Conservation (phyloP, 2,329 filamentous ascomycete genomes). For the Xylariales sp. region DNA sequence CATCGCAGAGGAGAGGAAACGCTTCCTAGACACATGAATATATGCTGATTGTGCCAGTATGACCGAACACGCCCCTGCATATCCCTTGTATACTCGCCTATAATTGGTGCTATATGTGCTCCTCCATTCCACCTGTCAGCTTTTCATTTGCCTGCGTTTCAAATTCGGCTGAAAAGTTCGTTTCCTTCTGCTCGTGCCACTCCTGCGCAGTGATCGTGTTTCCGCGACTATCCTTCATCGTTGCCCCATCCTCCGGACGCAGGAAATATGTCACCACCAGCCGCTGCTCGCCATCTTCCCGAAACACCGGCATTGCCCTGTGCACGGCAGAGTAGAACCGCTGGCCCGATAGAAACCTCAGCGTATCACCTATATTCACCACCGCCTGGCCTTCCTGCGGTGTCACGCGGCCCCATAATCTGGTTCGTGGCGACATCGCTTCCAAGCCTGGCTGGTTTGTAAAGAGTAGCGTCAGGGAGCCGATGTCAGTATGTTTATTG, state of each 20-base stretch:
- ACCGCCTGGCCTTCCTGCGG: conserved; percentile 48
- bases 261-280: conserved; percentile 58
- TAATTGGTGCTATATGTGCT: too few relatives aligned
- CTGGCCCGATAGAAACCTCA: conserved; percentile 49
- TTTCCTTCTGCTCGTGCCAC: conserved; percentile 53
- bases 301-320: conserved; percentile 50
- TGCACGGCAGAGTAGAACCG: conserved; percentile 54
- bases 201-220: conserved; percentile 47
- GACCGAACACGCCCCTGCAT: too few relatives aligned
- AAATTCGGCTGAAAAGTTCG: too few relatives aligned
- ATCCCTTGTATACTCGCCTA: too few relatives aligned
- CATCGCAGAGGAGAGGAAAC: too few relatives aligned
- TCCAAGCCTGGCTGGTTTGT: conserved; percentile 54
- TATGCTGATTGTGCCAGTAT: too few relatives aligned
- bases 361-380: conserved; percentile 55
- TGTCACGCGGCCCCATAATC: conserved; percentile 48
- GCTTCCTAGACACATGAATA: too few relatives aligned
- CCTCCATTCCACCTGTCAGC: too few relatives aligned
- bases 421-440: conserved; percentile 43
- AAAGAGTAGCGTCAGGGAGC: conserved; percentile 51
- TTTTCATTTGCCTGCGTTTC: too few relatives aligned
- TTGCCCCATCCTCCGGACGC: conserved; percentile 50
- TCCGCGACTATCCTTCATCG: conserved; percentile 52
- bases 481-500: conserved; percentile 55
- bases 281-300: conserved; percentile 46